Conservation (phyloP, 768 basidiomycete species). For the Trametes cingulata region DNA sequence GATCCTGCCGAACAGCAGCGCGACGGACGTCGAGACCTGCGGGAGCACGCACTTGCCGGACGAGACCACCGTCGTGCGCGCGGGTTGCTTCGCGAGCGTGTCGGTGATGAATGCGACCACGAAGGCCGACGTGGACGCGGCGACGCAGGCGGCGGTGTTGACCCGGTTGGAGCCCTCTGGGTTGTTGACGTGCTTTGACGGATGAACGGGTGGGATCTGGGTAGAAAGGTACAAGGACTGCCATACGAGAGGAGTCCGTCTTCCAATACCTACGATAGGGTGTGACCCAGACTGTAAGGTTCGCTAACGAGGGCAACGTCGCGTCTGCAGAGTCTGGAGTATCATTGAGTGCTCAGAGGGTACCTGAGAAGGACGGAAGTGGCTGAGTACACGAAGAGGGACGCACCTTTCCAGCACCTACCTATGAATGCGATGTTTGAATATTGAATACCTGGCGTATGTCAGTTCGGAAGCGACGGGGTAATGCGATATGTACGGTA, state of each 20-base stretch:
- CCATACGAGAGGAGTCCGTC: too few relatives aligned
- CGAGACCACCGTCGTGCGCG: conserved; percentile 41
- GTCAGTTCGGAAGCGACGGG: neutral
- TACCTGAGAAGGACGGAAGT: too few relatives aligned
- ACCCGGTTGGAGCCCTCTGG: conserved; percentile 30
- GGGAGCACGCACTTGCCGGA: conserved; percentile 44
- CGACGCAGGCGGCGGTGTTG: conserved; percentile 42
- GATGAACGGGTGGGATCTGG: neutral
- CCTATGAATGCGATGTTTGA: neutral
- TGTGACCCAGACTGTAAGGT: too few relatives aligned
- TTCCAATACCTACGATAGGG: too few relatives aligned
- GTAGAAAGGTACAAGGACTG: too few relatives aligned
- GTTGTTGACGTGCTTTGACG: conserved; percentile 13
- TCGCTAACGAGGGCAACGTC: too few relatives aligned
- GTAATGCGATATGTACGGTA: neutral
- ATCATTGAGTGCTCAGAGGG: too few relatives aligned
- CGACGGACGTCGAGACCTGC: conserved; percentile 46
- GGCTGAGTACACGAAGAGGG: too few relatives aligned
- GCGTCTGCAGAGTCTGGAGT: too few relatives aligned
- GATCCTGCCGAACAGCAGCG: conserved; percentile 32
- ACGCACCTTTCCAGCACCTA: neutral
- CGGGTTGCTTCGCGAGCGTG: conserved; percentile 49
- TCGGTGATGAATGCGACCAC: conserved; percentile 38
- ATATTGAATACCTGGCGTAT: neutral
- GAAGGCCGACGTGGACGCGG: conserved; percentile 46